These are phyloP conservation scores for Cyberlindnera japonica DNA, from an alignment of 805 yeast species.

Conservation along the genomic window DNA sequence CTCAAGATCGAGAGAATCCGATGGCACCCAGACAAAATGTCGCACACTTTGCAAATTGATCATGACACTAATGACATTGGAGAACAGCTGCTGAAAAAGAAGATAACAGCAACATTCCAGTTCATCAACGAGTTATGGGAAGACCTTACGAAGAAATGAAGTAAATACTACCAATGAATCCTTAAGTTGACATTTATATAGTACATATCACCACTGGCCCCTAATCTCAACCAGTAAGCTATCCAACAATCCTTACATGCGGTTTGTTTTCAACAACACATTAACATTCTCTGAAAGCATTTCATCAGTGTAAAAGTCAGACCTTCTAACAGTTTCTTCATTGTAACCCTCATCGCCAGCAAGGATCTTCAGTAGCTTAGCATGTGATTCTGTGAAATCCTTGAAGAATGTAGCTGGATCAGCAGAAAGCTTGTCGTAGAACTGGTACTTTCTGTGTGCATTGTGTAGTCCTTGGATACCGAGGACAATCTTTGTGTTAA, in stretches of 20 bases:
- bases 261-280: conserved; percentile 58
- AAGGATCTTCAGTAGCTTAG: conserved; percentile 79
- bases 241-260: conserved; percentile 10
- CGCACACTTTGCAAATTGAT: conserved; percentile 25
- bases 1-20: conserved; percentile 49
- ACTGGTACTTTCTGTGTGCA: conserved; percentile 64
- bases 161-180: too few relatives aligned
- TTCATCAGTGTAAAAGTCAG: conserved; percentile 75
- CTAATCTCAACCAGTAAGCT: not conserved
- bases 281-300: conserved; percentile 76
- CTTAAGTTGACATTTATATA: not conserved
- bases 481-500: conserved; percentile 32
- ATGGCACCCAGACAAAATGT: conserved; percentile 74
- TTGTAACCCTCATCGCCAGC: conserved; percentile 87
- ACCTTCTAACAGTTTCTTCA: conserved; percentile 83
- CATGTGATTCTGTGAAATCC: conserved; percentile 73
- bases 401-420: conserved; percentile 76
- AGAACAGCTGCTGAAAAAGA: conserved; percentile 16
- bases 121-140: conserved; percentile 39
- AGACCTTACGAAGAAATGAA: too few relatives aligned
- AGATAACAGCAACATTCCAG: conserved; percentile 41
- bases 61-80: conserved; percentile 5
- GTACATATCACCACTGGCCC: not conserved
- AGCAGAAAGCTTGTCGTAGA: conserved; percentile 67
- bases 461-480: conserved; percentile 49